Percentiles rank a stretch among this genome's conserved stretches.
These are phyloP conservation scores for Xylariaceae sp. DNA, from an alignment of 2,329 filamentous ascomycete genomes.

Conservation along the genomic window DNA sequence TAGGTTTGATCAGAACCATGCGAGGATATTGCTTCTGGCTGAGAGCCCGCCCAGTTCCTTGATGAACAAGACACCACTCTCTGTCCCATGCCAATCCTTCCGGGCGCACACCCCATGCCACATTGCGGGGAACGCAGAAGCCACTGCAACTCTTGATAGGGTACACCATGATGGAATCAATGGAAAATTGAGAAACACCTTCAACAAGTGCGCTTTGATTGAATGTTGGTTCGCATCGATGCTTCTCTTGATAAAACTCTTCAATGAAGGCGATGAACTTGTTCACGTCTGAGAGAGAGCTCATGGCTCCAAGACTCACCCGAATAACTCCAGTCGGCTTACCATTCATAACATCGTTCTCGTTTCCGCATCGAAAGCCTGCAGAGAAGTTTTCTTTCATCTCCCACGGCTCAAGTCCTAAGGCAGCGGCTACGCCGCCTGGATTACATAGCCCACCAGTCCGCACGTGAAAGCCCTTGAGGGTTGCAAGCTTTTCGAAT, in stretches of 20 bases:
- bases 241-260: conserved; percentile 57
- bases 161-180: conserved; percentile 71
- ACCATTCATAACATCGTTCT: conserved; percentile 75
- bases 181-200: conserved; percentile 35
- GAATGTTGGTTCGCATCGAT: conserved; percentile 11
- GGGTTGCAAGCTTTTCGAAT: conserved; percentile 77
- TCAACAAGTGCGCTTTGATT: background rate
- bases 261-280: conserved; percentile 66
- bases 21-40: conserved; percentile 84
- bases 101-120: conserved; percentile 69
- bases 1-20: conserved; percentile 80
- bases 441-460: conserved; percentile 92
- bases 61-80: conserved; percentile 92
- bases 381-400: conserved; percentile 80
- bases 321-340: conserved; percentile 87
- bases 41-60: conserved; percentile 76
- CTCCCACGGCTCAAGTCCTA: conserved; percentile 75
- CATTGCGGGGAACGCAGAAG: conserved; percentile 61
- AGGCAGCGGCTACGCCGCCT: conserved; percentile 70
- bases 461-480: conserved; percentile 78
- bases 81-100: conserved; percentile 93
- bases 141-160: conserved; percentile 94
- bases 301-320: conserved; percentile 87
- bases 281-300: conserved; percentile 68
- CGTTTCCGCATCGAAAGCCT: conserved; percentile 79